Evolutionary conservation across 768 basidiomycete species (phyloP), one percentile per base, ranked within the genome.

Genomic region (Tephrocybe sp.): DNA sequence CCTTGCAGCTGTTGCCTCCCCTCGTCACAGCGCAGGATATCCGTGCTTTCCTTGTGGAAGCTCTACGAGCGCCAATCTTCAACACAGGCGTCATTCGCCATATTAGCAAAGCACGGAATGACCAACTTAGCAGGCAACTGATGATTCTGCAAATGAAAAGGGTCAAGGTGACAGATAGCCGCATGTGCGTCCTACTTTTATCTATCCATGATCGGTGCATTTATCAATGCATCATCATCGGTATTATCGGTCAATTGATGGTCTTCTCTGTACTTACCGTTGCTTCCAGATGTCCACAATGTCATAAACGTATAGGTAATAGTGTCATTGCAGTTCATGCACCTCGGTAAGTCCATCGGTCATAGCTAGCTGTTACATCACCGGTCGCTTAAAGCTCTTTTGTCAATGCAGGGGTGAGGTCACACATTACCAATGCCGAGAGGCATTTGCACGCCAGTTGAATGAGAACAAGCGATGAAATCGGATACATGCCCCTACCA

Each of bases 371-470:
- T 19, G 9, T 15, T 24, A 40, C 31, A 25, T 44, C 13, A 37
- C 28, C n/a, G n/a, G n/a, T 44, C 30, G 40, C 16, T 11, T 5
- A 22, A 25, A 21, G 19, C n/a, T n/a, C n/a, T n/a, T n/a, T n/a
- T n/a, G n/a, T 34, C 19, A 31, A 40, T 45, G 28, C 58, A 97
- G 94, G 41, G 95, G 95, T 8, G 92, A 96, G 69, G 95, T 97
- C 2, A 98, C 94, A 0, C 96, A 98, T 68, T 94, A 95, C 65
- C 90, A 96, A 54, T 98, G 95, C 63, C 86, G 93, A 22, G 95
- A 97, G 63, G 76, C 78, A 0, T 97, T 93, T 62, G 73, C 89
- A 9, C 71, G 67, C 41, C 78, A 70, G 49, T 60, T 87, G 45
- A 75, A 74, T 37, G 76, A 79, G 52, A 68, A 58, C 26, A 54